Base-by-base conservation (phyloP, 345 rosid genomes). In the Orychophragmus violaceus region DNA sequence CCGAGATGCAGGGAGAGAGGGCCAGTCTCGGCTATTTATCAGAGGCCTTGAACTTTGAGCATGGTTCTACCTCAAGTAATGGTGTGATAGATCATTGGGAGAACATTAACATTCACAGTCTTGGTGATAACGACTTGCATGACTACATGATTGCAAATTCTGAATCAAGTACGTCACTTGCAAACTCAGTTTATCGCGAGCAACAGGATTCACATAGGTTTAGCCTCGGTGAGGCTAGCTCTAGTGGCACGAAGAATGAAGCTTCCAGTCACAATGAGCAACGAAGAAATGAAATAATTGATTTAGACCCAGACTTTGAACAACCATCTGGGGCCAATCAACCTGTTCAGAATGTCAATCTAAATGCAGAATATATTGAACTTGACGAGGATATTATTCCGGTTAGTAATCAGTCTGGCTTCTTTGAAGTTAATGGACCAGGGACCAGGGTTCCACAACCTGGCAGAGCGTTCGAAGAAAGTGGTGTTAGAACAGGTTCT, bases 1-100 rank as follows among this genome's bases (percentile, higher is more conserved):
- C 60, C 62, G 51, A 49, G 61, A 92, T 92, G 98, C 95, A 86
- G 82, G 90, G 91, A 80, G 89, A 86, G 70, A 86, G 88, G 83
- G 85, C 87, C 76, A 77, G 82, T 1, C 63, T 90, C 33, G 85
- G 90, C 78, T 87, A 93, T 64, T 71, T 92, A 56, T 82, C 95
- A 39, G 97, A 84, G 75, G 74, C 82, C 49, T 76, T 92, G 73
- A 84, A 83, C 72, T 82, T 93, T 66, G 97, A 93, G 49, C 88
- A 80, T 75, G 89, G 85, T 52, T 88, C 98, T 27, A 53, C 95
- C 39, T 86, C 97, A 39, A 80, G 78, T 56, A 84, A 76, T 67
- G 75, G 87, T 52, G 72, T 77, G 57, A 75, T 86, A 14, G 91
- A 84, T 69, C 89, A 77, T 77, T 82, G 97, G 96, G 87, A 78